Percentiles rank a stretch among this genome's conserved stretches.
phyloP scores from a whole-genome alignment of 2,329 filamentous ascomycete species.

The Fusarium sororula region DNA sequence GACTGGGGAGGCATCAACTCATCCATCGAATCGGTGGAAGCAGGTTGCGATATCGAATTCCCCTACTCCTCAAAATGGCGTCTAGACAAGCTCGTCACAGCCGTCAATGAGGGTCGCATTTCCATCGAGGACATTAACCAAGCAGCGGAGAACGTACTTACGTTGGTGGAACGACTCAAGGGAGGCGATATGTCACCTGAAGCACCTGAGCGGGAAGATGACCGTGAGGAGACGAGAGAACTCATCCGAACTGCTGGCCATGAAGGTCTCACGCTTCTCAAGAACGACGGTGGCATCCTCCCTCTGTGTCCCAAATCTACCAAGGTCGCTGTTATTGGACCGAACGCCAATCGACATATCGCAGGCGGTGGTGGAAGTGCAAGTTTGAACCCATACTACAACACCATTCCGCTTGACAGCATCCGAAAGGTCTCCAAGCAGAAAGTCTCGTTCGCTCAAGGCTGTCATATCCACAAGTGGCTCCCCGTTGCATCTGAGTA shows the following conservation, averaged over 20 bases:
- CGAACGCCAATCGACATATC: conserved; percentile 73
- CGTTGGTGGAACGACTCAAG: conserved; percentile 68
- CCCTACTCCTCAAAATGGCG: conserved; percentile 65
- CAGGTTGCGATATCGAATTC: conserved; percentile 67
- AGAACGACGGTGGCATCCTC: conserved; percentile 68
- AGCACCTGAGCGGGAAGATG: conserved; percentile 64
- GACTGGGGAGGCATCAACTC: conserved; percentile 69
- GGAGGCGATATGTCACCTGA: conserved; percentile 67
- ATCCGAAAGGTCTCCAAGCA: conserved; percentile 64
- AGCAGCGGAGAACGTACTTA: conserved; percentile 68
- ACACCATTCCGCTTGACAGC: conserved; percentile 68
- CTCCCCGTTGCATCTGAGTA: conserved; percentile 42
- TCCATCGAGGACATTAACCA: conserved; percentile 61
- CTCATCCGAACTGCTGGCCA: conserved; percentile 69
- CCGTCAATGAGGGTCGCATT: conserved; percentile 59
- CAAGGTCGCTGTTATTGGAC: conserved; percentile 72
- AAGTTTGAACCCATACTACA: conserved; percentile 75
- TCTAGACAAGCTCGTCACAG: conserved; percentile 65
- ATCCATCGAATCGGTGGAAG: conserved; percentile 62
- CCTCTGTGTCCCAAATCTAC: conserved; percentile 64
- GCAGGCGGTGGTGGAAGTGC: conserved; percentile 75
- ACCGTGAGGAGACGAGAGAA: conserved; percentile 65
- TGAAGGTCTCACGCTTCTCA: conserved; percentile 71
- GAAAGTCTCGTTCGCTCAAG: conserved; percentile 64
- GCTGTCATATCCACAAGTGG: conserved; percentile 43